Evolutionary conservation across 148 eudicot genomes (phyloP).

Genomic region (Rhododendron vialii): DNA sequence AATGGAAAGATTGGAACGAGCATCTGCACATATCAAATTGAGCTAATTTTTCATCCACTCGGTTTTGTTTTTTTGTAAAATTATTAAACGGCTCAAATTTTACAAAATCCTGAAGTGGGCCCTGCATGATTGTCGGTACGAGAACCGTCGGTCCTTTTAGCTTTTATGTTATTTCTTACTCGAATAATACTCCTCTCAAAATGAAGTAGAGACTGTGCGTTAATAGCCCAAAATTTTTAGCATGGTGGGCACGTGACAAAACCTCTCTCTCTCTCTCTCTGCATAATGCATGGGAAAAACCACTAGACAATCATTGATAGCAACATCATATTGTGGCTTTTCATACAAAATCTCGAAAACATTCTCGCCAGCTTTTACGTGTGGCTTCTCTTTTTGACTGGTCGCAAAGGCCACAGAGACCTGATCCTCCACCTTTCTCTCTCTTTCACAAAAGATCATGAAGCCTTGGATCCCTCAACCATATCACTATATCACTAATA

Average conservation of each 20-base stretch:
- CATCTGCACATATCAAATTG: too few relatives aligned
- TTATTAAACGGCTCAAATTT: too few relatives aligned
- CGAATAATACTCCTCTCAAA: not conserved
- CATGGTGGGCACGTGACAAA: not conserved
- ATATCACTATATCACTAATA: slow-evolving; percentile 7
- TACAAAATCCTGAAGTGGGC: too few relatives aligned
- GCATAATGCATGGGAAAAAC: not conserved
- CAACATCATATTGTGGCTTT: not conserved
- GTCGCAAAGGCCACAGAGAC: not conserved
- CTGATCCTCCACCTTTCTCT: not conserved
- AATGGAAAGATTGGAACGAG: too few relatives aligned
- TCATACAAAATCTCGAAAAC: not conserved
- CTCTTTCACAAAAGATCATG: not conserved
- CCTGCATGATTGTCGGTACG: too few relatives aligned
- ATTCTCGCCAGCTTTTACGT: not conserved
- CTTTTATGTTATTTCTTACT: not conserved
- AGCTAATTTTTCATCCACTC: too few relatives aligned
- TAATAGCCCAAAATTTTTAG: not conserved
- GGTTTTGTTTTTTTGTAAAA: too few relatives aligned
- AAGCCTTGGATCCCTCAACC: slow-evolving; percentile 39
- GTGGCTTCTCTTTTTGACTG: slow-evolving; percentile 3
- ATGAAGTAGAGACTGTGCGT: not conserved
- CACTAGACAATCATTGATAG: not conserved
- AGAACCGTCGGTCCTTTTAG: too few relatives aligned
- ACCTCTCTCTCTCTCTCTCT: not conserved